Percentiles rank a stretch among this genome's conserved stretches.
Conservation (phyloP, 805 yeast genomes). For the Hanseniaspora nectarophila region DNA sequence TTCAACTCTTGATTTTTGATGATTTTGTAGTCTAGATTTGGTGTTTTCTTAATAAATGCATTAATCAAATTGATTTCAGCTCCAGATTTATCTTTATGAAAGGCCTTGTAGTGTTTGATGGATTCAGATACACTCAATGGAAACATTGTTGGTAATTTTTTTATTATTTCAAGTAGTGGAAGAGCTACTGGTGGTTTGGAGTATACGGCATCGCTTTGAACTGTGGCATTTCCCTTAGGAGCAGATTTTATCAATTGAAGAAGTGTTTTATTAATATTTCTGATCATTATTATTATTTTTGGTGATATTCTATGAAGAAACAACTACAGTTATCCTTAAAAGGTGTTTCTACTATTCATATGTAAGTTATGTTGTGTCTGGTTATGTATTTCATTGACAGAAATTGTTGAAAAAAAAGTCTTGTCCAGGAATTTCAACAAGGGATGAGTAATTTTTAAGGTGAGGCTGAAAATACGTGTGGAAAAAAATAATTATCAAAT, state of each 20-base stretch:
- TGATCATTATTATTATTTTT: background rate
- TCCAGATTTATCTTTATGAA: constrained; percentile 31
- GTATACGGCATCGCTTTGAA: constrained; percentile 20
- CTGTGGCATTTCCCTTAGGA: background rate
- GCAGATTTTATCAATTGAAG: background rate
- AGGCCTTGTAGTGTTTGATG: constrained; percentile 28
- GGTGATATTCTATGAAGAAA: background rate
- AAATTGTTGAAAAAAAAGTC: too few species aligned
- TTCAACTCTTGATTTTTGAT: constrained; percentile 20
- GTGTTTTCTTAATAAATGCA: constrained; percentile 39
- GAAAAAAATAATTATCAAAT: too few species aligned
- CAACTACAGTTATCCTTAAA: too few species aligned
- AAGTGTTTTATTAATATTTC: background rate
- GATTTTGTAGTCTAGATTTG: constrained; percentile 30
- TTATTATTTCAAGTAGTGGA: constrained; percentile 40
- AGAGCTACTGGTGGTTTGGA: constrained; percentile 60
- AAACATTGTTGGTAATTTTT: constrained; percentile 37
- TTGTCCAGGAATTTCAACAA: too few species aligned
- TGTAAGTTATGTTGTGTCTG: too few species aligned
- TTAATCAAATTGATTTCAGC: constrained; percentile 21
- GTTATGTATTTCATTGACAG: too few species aligned
- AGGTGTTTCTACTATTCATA: too few species aligned
- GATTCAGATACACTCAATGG: constrained; percentile 47
- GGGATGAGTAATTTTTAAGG: too few species aligned
- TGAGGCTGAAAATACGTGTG: too few species aligned